Evolutionary conservation across 331 rosid genomes (phyloP), one percentile per base, ranked within the genome.

Genomic region (Pyracantha coccinea): DNA sequence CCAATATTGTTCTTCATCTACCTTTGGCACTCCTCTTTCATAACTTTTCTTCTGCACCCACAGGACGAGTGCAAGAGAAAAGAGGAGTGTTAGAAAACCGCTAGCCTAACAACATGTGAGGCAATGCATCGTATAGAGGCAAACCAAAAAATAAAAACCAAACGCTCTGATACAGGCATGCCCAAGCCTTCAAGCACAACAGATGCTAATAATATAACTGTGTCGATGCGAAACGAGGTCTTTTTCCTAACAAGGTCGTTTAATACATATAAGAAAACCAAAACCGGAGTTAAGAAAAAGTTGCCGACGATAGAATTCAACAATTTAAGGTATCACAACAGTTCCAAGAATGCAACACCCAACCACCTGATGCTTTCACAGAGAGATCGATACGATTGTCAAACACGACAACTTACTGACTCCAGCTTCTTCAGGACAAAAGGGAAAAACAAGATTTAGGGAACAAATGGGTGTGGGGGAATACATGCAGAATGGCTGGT

Each of bases 351-450:
- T 83, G 84, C 83, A 84, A 86, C 86, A 77, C 74, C 78, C 78
- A 85, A 27, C 88, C 90, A 83, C 90, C 86, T 83, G 84, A 77
- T 78, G 86, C 96, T 82, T 83, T 57, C 62, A 55, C 93, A 78
- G 75, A 85, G 90, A 83, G 96, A 87, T 80, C 86, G 81, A 80
- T 79, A 85, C 84, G 63, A 85, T 77, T 85, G 88, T 85, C 83
- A 68, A 85, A 78, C 62, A 72, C 78, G 69, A 83, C 85, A 86
- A 80, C 84, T 82, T 79, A 83, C 83, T 77, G 81, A 67, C 86
- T 85, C 83, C 85, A 76, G 83, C 92, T 86, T 89, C 96, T 85
- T 86, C 87, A 76, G 65, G 81, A 79, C 79, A 83, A 82, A 75
- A 81, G 68, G 82, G 83, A 77, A 78, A 86, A 80, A 77, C 21